Base-by-base conservation (phyloP, 2,329 filamentous ascomycete species). In the Colletotrichum melonis region DNA sequence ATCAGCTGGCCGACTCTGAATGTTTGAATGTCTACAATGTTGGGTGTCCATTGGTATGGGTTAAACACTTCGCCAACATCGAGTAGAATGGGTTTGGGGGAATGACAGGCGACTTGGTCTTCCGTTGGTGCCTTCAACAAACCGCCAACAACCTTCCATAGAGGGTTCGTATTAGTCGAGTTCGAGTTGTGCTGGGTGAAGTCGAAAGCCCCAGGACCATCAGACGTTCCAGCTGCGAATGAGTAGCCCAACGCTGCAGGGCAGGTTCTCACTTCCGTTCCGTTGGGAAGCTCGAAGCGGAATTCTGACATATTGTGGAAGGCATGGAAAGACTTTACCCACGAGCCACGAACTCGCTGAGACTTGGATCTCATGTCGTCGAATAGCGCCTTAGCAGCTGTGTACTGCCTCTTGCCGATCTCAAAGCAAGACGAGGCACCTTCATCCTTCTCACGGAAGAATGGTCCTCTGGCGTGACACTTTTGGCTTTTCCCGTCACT, bases 191-290 rank as follows among this genome's bases (percentile, higher is more conserved):
- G 94, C 81, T 98, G 95, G 19, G 93, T 95, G 80, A 98, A 97
- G 84, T 98, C 95, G 78, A 97, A 97, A 0, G 90, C 91, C 2
- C 95, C 95, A 0, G 95, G 95, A 0, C 95, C 94, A 78, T 98
- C 95, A 0, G 94, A 94, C 0, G 95, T 98, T 24, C 95, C 95
- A 4, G 93, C 95, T 1, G 95, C 95, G 79, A 98, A 98, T 0
- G 93, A 94, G 80, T 96, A 96, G 3, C 95, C 95, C 67, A 98
- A 85, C 0, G 95, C 95, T 0, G 95, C 95, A 19, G 95, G 92
- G 78, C 95, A 98, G 0, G 95, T 97, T 52, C 86, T 87, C 24
- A 92, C 93, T 60, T 86, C 83, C 1, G 90, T 92, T 65, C 93
- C 93, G 78, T 97, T 95, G 3, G 90, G 88, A 5, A 95, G 89